Conservation (phyloP, 1,284 basidiomycete genomes). For the Apiotrichum brassicae region DNA sequence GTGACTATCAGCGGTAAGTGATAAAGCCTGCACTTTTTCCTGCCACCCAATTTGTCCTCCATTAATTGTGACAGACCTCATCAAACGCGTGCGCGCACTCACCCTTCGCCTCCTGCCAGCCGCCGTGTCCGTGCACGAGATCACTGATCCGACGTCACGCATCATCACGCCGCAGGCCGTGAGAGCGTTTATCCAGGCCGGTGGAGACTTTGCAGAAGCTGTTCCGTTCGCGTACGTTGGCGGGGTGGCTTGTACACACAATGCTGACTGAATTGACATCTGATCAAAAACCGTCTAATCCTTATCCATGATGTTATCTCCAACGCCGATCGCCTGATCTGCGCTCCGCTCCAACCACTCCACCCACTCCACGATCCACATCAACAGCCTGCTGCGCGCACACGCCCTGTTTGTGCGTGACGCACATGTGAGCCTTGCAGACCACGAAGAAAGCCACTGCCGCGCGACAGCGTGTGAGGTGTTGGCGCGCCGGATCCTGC, state of each 20-base stretch:
- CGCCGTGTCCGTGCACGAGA: constrained; percentile 48
- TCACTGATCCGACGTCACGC: constrained; percentile 41
- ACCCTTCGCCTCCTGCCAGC: constrained; percentile 71
- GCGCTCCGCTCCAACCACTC: neutral
- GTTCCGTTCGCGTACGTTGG: constrained; percentile 48
- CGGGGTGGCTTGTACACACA: too few species aligned
- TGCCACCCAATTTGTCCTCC: too few species aligned
- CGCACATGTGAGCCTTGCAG: constrained; percentile 51
- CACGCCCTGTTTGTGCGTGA: constrained; percentile 64
- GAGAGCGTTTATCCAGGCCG: constrained; percentile 46
- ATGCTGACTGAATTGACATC: too few species aligned
- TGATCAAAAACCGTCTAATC: too few species aligned
- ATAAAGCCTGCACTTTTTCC: too few species aligned
- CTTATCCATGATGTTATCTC: too few species aligned
- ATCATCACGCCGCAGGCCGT: constrained; percentile 48
- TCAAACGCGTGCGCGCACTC: constrained; percentile 69
- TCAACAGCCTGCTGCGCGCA: constrained; percentile 70
- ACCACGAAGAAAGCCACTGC: constrained; percentile 75
- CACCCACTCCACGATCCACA: constrained; percentile 3
- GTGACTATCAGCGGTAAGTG: neutral
- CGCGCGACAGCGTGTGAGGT: constrained; percentile 82
- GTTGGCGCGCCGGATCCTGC: constrained; percentile 71
- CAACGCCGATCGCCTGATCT: too few species aligned
- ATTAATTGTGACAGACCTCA: constrained; percentile 46
- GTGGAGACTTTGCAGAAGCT: constrained; percentile 62